phyloP scores from a whole-genome alignment of 2,329 filamentous ascomycete species.

The Xylaria sp. region DNA sequence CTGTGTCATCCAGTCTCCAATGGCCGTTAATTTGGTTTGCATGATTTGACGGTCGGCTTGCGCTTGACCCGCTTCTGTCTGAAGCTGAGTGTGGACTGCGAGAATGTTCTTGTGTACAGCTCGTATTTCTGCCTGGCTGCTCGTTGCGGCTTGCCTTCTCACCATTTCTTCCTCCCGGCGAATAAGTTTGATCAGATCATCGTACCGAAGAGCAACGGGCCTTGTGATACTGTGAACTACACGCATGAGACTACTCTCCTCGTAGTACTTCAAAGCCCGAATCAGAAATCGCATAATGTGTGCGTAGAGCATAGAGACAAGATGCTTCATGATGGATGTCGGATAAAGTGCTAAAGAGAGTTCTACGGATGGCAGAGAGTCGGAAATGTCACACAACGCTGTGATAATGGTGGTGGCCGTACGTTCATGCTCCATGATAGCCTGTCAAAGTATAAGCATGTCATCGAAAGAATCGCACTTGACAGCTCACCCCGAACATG shows the following conservation, averaged over 20 bases:
- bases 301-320: conserved; percentile 15
- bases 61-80: not conserved
- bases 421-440: conserved; percentile 16
- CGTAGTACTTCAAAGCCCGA: conserved; percentile 15
- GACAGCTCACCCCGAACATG: conserved; percentile 13
- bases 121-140: not conserved
- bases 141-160: not conserved
- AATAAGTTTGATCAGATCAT: not conserved
- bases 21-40: not conserved
- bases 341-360: conserved; percentile 22
- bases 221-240: conserved; percentile 8
- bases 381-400: conserved; percentile 20
- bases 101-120: not conserved
- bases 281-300: conserved; percentile 22
- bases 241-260: conserved; percentile 24
- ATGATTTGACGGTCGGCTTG: not conserved
- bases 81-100: not conserved
- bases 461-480: not conserved
- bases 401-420: conserved; percentile 15
- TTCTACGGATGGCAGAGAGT: conserved; percentile 19
- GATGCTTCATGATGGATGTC: conserved; percentile 16
- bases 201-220: too few species aligned
- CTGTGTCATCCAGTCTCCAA: not conserved
- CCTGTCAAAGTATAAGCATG: not conserved
- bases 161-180: not conserved